Evolutionary conservation across 2,329 filamentous ascomycete species (phyloP).

Genomic region (Aspergillus alliaceus): DNA sequence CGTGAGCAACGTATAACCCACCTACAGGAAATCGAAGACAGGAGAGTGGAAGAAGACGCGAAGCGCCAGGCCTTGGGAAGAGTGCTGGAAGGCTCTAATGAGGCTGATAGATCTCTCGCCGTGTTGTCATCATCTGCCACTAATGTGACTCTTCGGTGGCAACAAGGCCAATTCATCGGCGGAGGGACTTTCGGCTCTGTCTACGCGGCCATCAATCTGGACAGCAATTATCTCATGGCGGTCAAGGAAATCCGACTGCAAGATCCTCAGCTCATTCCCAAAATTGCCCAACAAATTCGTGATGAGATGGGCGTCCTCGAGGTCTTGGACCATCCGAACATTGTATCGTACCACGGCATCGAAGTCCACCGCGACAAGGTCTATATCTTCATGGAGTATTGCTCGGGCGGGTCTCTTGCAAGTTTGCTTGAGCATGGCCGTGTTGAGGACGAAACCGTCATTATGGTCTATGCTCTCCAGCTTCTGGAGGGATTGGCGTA

Average conservation of each 20-base stretch:
- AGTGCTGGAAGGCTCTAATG: constrained; percentile 90
- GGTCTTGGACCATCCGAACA: constrained; percentile 93
- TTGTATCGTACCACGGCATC: constrained; percentile 96
- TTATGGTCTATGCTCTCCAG: constrained; percentile 94
- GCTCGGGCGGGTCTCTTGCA: constrained; percentile 89
- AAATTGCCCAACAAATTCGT: constrained; percentile 87
- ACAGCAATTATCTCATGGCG: constrained; percentile 94
- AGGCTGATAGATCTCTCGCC: constrained; percentile 91
- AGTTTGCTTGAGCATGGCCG: constrained; percentile 89
- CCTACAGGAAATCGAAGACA: constrained; percentile 73
- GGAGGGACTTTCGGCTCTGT: constrained; percentile 97
- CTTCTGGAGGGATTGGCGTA: constrained; percentile 92
- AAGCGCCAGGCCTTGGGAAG: constrained; percentile 85
- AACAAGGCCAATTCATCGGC: constrained; percentile 97
- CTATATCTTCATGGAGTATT: constrained; percentile 99
- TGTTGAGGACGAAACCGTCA: constrained; percentile 96
- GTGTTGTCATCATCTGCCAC: constrained; percentile 92
- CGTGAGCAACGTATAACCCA: constrained; percentile 72
- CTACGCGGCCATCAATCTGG: constrained; percentile 94
- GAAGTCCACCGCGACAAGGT: constrained; percentile 98
- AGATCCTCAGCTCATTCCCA: constrained; percentile 92
- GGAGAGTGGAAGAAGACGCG: constrained; percentile 74
- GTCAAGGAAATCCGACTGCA: constrained; percentile 98
- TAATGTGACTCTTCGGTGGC: constrained; percentile 95
- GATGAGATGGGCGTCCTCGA: constrained; percentile 98